A percentile compares a stretch with the other conserved stretches of the same genome.
phyloP scores from a whole-genome alignment of 257 asterid genomes.

The Solanum stenotomum region DNA sequence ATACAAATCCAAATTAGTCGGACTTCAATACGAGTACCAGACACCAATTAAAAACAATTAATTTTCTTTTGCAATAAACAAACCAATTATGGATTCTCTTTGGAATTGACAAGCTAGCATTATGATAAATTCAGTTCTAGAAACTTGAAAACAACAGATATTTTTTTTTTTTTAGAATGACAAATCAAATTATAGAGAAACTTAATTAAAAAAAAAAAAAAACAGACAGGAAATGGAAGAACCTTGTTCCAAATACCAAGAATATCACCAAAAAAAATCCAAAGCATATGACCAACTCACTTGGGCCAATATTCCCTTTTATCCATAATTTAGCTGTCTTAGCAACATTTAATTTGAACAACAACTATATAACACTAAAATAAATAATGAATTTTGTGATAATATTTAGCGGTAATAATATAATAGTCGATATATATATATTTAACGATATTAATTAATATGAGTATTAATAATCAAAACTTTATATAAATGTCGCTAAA shows the following conservation, averaged over 20 bases:
- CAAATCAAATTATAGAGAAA: not conserved
- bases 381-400: not conserved
- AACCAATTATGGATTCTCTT: not conserved
- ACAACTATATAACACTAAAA: not conserved
- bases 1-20: too few species aligned
- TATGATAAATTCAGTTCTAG: not conserved
- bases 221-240: not conserved
- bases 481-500: too few species aligned
- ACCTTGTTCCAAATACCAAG: not conserved
- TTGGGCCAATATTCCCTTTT: not conserved
- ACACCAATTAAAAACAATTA: too few species aligned
- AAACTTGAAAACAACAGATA: not conserved
- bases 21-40: not conserved
- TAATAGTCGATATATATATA: too few species aligned
- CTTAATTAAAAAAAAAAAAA: not conserved
- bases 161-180: not conserved
- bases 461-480: too few species aligned
- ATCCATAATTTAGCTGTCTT: not conserved
- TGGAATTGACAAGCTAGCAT: not conserved
- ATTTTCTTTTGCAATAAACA: not conserved
- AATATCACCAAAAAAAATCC: not conserved
- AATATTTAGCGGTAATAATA: not conserved
- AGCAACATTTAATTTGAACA: not conserved
- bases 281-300: not conserved
- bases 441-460: too few species aligned